These are phyloP conservation scores for Solanum corneliomulleri DNA, from an alignment of 257 asterid species.

Conservation along the genomic window DNA sequence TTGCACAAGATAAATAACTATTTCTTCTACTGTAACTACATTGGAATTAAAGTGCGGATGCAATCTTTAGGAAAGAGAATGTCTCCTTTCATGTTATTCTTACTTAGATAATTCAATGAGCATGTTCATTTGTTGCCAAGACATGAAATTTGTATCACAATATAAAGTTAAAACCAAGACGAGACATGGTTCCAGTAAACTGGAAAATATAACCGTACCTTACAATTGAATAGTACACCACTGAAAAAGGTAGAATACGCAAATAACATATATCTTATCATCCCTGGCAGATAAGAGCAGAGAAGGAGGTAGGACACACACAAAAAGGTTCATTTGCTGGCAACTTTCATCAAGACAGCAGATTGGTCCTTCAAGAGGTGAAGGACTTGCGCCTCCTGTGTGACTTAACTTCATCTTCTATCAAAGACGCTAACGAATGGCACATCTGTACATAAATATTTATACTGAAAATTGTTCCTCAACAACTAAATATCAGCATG, in stretches of 20 bases:
- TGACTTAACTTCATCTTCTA: background rate
- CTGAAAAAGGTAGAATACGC: background rate
- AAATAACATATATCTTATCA: background rate
- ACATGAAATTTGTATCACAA: background rate
- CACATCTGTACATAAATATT: background rate
- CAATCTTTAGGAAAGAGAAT: background rate
- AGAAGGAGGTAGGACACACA: background rate
- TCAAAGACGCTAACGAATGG: background rate
- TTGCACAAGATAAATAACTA: background rate
- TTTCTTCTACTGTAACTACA: background rate
- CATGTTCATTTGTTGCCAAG: background rate
- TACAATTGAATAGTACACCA: background rate
- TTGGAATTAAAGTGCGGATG: background rate
- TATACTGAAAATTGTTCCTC: background rate
- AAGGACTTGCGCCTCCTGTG: background rate
- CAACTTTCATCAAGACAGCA: background rate
- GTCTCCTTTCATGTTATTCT: background rate
- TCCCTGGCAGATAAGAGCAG: background rate
- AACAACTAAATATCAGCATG: background rate
- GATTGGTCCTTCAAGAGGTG: background rate
- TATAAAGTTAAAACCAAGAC: background rate
- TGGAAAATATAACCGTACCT: background rate
- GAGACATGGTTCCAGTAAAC: background rate
- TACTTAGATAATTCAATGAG: background rate
- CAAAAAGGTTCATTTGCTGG: background rate